Conservation (phyloP, 352 stramenopile genomes). For the Pythium brassicae region DNA sequence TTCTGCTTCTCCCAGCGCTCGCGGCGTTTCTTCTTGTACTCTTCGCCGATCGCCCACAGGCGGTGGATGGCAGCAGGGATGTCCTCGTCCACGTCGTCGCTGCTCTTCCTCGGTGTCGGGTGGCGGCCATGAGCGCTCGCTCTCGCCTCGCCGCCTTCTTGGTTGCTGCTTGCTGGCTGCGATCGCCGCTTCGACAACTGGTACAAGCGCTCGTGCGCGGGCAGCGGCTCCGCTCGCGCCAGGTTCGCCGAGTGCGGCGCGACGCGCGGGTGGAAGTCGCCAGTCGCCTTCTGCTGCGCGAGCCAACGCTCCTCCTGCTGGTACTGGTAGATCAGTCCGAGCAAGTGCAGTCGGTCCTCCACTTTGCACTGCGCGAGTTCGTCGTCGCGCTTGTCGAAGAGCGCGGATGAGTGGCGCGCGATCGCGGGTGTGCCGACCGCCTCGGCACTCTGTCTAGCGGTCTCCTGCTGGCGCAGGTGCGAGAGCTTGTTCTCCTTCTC, state of each 20-base stretch:
- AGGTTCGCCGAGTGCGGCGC: slow-evolving; percentile 54
- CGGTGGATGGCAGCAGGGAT: slow-evolving; percentile 23
- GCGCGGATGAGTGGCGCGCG: slow-evolving; percentile 22
- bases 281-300: slow-evolving; percentile 11
- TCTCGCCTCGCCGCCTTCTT: background rate
- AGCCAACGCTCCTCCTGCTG: slow-evolving; percentile 50
- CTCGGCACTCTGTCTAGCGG: slow-evolving; percentile 19
- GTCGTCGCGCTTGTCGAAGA: slow-evolving; percentile 34
- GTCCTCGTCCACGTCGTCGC: background rate
- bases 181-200: slow-evolving; percentile 26
- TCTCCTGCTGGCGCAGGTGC: slow-evolving; percentile 33
- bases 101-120: background rate
- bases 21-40: slow-evolving; percentile 41
- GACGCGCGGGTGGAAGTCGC: slow-evolving; percentile 24
- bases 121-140: background rate
- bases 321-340: slow-evolving; percentile 68
- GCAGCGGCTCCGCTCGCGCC: slow-evolving; percentile 14
- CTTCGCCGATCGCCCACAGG: slow-evolving; percentile 29
- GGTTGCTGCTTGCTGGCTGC: background rate
- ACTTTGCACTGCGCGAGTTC: slow-evolving; percentile 61
- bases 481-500: slow-evolving; percentile 54
- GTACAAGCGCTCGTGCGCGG: slow-evolving; percentile 52
- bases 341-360: slow-evolving; percentile 60
- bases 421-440: slow-evolving; percentile 31
- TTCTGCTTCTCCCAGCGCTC: slow-evolving; percentile 27